Conservation (phyloP, 192 early-diverging fungal genomes). For the Coemansia sp. region DNA sequence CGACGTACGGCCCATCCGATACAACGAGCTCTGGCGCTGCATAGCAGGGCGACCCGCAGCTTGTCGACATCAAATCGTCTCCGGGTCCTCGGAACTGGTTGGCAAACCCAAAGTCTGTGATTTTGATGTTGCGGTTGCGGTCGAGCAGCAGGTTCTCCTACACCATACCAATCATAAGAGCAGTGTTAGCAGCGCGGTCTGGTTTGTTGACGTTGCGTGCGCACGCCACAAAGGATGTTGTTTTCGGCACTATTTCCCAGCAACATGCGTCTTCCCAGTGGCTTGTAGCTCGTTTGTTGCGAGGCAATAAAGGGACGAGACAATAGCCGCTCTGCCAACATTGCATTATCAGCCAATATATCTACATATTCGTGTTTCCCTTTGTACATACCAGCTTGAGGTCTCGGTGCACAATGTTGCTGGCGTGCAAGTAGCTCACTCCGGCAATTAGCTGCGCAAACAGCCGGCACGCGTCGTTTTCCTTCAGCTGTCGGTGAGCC, state of each 20-base stretch:
- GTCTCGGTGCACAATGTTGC: conserved; percentile 95
- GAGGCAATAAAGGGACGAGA: neutral
- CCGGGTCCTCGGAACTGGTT: conserved; percentile 75
- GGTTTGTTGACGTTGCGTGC: neutral
- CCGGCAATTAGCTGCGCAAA: conserved; percentile 92
- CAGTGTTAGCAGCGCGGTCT: neutral
- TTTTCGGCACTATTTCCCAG: neutral
- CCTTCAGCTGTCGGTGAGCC: conserved; percentile 88
- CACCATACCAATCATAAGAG: conserved; percentile 2
- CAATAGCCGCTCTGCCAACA: neutral
- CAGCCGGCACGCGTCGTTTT: conserved; percentile 83
- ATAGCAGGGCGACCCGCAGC: conserved; percentile 98
- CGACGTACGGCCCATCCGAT: conserved; percentile 92
- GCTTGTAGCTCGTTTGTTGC: neutral
- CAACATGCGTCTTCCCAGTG: neutral
- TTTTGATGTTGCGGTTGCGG: conserved; percentile 86
- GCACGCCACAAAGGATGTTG: neutral
- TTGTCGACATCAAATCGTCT: conserved; percentile 86
- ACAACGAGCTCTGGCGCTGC: conserved; percentile 99
- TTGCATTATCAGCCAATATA: neutral
- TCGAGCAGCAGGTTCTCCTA: conserved; percentile 95
- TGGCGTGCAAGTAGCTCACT: conserved; percentile 89
- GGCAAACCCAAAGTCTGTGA: conserved; percentile 99
- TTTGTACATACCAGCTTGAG: conserved; percentile 77
- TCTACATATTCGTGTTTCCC: neutral